Conservation (phyloP, 129 eudicot species). For the Helichrysum umbraculigerum region DNA sequence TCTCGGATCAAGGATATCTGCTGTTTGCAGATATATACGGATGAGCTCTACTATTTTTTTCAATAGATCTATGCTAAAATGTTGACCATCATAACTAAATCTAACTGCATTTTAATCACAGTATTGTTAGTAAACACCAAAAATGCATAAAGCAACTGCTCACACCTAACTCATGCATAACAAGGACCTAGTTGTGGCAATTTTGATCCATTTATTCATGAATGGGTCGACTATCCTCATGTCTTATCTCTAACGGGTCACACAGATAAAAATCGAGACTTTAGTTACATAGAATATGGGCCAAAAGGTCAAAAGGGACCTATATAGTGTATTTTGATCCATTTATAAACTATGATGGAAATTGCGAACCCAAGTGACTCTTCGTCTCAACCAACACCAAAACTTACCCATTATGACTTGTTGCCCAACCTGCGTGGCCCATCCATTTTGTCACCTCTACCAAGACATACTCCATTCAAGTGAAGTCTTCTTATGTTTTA, state of each 20-base stretch:
- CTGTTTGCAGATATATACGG: no score
- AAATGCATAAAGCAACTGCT: neutral
- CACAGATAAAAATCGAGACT: neutral
- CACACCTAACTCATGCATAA: constrained; percentile 13
- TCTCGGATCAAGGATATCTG: constrained; percentile 37
- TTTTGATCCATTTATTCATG: neutral
- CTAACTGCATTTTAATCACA: no score
- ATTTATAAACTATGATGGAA: neutral
- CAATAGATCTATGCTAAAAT: no score
- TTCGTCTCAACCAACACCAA: neutral
- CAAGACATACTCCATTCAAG: neutral
- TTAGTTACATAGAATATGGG: neutral
- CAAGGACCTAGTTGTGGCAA: neutral
- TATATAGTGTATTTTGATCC: neutral
- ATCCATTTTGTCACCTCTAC: neutral
- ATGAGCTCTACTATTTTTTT: no score
- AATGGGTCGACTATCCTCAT: neutral
- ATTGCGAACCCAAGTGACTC: neutral
- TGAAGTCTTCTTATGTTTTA: neutral
- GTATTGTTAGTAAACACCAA: no score
- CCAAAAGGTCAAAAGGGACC: neutral
- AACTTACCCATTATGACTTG: neutral
- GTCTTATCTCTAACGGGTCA: constrained; percentile 1
- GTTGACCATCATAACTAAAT: no score
- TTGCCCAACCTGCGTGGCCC: neutral